These are phyloP conservation scores for Ziziphus jujuba DNA, from an alignment of 306 rosid species.

Conservation along the genomic window DNA sequence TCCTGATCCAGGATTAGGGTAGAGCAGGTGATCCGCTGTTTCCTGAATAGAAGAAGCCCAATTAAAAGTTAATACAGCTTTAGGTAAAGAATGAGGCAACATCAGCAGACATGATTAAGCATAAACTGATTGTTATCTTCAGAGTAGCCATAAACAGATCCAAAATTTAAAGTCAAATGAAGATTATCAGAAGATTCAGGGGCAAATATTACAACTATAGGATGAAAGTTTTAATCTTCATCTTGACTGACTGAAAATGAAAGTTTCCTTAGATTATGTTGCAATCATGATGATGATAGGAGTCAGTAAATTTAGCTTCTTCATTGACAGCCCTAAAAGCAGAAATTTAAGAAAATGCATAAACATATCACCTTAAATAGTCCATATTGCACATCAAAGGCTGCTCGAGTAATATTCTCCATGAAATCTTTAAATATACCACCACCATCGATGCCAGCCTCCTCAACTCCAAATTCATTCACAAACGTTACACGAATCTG, in stretches of 20 bases:
- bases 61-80: conserved; percentile 26
- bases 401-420: conserved; percentile 99
- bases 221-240: no score
- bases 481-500: conserved; percentile 95
- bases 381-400: conserved; percentile 98
- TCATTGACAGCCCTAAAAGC: neutral
- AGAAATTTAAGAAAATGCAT: neutral
- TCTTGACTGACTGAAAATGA: no score
- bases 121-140: neutral
- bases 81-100: conserved; percentile 19
- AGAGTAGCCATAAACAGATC: no score
- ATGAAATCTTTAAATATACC: conserved; percentile 99
- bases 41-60: conserved; percentile 59
- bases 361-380: conserved; percentile 70
- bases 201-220: no score
- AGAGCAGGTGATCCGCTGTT: conserved; percentile 89
- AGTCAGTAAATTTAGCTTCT: no score
- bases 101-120: conserved; percentile 10
- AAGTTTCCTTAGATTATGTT: no score
- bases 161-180: no score
- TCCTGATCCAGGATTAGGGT: conserved; percentile 99
- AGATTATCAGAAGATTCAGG: no score
- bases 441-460: conserved; percentile 99
- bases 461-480: conserved; percentile 99
- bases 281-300: no score